Evolutionary conservation across 371 early-diverging fungal genomes (phyloP).

Genomic region (Basidiobolus meristosporus): DNA sequence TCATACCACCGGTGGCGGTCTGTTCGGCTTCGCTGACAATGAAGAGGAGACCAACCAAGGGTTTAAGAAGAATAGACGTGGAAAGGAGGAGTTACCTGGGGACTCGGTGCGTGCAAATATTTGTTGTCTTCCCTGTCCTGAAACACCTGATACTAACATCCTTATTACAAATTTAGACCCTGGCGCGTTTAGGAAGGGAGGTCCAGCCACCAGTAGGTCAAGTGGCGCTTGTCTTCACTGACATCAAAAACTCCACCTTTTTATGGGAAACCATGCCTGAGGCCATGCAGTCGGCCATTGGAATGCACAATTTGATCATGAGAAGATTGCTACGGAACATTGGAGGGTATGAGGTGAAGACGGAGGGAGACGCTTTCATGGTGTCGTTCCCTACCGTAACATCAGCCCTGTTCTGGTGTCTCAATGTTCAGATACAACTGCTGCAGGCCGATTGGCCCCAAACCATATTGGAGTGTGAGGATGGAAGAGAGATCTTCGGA

Average conservation of each 20-base stretch:
- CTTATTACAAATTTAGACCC: slow-evolving; percentile 14
- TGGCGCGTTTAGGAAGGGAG: slow-evolving; percentile 49
- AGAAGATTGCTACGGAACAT: slow-evolving; percentile 57
- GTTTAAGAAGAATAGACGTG: slow-evolving; percentile 16
- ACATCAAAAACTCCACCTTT: slow-evolving; percentile 84
- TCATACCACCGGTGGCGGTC: background rate
- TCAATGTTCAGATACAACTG: slow-evolving; percentile 71
- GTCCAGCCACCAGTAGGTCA: slow-evolving; percentile 75
- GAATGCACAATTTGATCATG: slow-evolving; percentile 76
- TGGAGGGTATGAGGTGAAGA: slow-evolving; percentile 94
- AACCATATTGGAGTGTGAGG: slow-evolving; percentile 60
- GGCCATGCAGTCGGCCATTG: slow-evolving; percentile 79
- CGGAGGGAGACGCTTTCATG: slow-evolving; percentile 95
- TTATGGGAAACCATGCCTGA: slow-evolving; percentile 81
- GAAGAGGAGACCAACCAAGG: background rate
- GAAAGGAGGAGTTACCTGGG: slow-evolving; percentile 25
- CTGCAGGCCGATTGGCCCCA: slow-evolving; percentile 82
- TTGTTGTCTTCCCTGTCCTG: background rate
- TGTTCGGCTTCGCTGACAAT: background rate
- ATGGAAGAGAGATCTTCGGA: slow-evolving; percentile 57
- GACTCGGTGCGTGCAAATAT: slow-evolving; percentile 18
- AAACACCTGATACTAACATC: no score
- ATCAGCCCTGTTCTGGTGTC: slow-evolving; percentile 77
- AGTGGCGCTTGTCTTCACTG: slow-evolving; percentile 85
- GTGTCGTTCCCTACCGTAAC: slow-evolving; percentile 77